Conservation (phyloP, 1,284 basidiomycete species). For the Leccinum angustisporum region DNA sequence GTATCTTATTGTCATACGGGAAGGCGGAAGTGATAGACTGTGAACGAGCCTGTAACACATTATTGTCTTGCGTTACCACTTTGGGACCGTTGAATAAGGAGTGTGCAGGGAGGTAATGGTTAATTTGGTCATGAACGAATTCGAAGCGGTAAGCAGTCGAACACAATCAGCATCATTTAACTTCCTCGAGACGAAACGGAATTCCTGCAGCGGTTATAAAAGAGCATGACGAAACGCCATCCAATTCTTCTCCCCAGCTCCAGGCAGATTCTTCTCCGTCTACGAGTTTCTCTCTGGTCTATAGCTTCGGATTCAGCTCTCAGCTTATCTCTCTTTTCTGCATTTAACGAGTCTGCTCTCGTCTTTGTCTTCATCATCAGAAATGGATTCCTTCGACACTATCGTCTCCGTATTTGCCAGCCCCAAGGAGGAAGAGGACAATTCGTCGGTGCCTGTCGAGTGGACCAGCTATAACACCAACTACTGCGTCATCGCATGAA, state of each 20-base stretch:
- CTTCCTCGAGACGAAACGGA: not conserved
- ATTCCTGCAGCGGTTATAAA: conserved; percentile 19
- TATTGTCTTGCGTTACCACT: conserved; percentile 21
- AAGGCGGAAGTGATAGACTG: not conserved
- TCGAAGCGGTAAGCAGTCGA: not conserved
- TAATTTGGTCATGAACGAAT: not conserved
- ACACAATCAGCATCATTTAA: not conserved
- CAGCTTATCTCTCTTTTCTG: not conserved
- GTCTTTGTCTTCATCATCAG: not conserved
- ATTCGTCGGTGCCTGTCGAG: conserved; percentile 18
- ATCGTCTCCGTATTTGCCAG: conserved; percentile 17
- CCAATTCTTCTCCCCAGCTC: conserved; percentile 1
- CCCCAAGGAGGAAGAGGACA: conserved; percentile 4
- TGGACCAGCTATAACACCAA: conserved; percentile 1
- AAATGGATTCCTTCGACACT: conserved; percentile 25
- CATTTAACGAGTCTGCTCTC: not conserved
- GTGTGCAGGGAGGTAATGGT: not conserved
- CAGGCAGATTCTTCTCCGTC: not conserved
- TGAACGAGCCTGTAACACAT: not conserved
- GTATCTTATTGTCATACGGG: conserved; percentile 19
- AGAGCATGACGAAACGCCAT: conserved; percentile 4
- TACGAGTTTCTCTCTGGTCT: not conserved
- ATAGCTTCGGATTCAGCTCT: conserved; percentile 1
- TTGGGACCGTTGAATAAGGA: conserved; percentile 1
- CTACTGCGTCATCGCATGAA: conserved; percentile 26